Evolutionary conservation across 2,329 filamentous ascomycete genomes (phyloP).

Genomic region (Fusarium compactum): DNA sequence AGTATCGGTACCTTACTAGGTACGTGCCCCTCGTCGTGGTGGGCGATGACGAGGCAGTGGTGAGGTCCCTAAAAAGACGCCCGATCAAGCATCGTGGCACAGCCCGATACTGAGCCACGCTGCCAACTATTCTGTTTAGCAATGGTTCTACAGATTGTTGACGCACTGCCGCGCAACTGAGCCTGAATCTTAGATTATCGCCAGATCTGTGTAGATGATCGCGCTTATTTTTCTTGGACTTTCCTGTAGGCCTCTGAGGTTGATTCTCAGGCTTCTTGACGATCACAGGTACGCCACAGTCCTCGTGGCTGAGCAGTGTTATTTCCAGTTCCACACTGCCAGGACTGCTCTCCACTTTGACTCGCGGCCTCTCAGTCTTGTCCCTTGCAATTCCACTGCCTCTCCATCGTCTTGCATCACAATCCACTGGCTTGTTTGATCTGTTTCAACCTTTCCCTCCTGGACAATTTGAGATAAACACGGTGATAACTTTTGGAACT

Average conservation of each 20-base stretch:
- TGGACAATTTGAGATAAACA: constrained; percentile 3
- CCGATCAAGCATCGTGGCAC: constrained; percentile 43
- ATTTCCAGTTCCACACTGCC: constrained; percentile 29
- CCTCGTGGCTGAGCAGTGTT: constrained; percentile 31
- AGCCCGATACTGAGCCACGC: constrained; percentile 44
- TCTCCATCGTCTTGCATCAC: constrained; percentile 34
- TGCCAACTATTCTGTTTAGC: constrained; percentile 24
- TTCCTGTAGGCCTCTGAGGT: constrained; percentile 22
- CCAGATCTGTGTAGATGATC: not conserved
- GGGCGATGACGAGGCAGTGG: constrained; percentile 58
- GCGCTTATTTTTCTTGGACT: constrained; percentile 20
- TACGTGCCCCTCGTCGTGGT: constrained; percentile 44
- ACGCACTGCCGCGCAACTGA: constrained; percentile 37
- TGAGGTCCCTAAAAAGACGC: constrained; percentile 31
- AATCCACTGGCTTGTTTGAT: constrained; percentile 22
- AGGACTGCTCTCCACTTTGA: constrained; percentile 27
- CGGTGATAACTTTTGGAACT: not conserved
- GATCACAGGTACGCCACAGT: constrained; percentile 24
- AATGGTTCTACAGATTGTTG: constrained; percentile 6
- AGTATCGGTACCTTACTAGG: constrained; percentile 49
- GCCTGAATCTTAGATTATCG: not conserved
- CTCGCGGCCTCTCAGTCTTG: constrained; percentile 40
- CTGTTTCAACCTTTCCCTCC: constrained; percentile 30
- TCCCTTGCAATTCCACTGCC: constrained; percentile 40
- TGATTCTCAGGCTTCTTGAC: not conserved